phyloP scores from a whole-genome alignment of 352 stramenopile species.

The Pythium rhizo-oryzae region DNA sequence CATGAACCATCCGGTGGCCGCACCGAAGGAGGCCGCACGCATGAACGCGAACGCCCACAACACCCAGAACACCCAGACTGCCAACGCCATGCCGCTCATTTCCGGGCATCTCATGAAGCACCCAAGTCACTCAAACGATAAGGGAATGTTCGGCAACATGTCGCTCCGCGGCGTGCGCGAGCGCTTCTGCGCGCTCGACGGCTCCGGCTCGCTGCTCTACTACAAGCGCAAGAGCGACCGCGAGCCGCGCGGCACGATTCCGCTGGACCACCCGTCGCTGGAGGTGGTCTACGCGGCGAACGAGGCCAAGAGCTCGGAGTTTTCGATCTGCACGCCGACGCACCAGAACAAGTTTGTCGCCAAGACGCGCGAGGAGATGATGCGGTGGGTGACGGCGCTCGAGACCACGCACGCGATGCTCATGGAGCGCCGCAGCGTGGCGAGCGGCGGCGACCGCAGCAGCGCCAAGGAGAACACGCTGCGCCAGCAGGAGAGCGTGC shows the following conservation, averaged over 20 bases:
- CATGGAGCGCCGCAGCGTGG: slow-evolving; percentile 34
- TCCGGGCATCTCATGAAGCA: slow-evolving; percentile 74
- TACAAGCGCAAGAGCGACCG: slow-evolving; percentile 85
- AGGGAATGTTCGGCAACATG: slow-evolving; percentile 78
- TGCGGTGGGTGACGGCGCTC: slow-evolving; percentile 66
- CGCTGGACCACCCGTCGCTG: slow-evolving; percentile 61
- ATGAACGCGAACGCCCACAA: too few species aligned
- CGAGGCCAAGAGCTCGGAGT: slow-evolving; percentile 72
- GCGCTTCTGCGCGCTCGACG: slow-evolving; percentile 74
- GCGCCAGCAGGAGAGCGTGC: slow-evolving; percentile 31
- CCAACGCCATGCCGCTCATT: slow-evolving; percentile 39
- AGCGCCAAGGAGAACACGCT: slow-evolving; percentile 34
- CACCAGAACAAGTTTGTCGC: slow-evolving; percentile 76
- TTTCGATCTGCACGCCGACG: slow-evolving; percentile 75
- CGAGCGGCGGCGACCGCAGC: slow-evolving; percentile 14
- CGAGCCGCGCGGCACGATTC: slow-evolving; percentile 66
- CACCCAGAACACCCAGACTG: not conserved
- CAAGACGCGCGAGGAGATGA: slow-evolving; percentile 75
- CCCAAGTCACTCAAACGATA: slow-evolving; percentile 79
- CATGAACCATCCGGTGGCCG: slow-evolving; percentile 31
- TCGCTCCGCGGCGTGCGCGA: slow-evolving; percentile 72
- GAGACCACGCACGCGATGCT: slow-evolving; percentile 56
- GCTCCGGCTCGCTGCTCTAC: slow-evolving; percentile 64
- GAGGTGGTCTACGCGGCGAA: slow-evolving; percentile 75
- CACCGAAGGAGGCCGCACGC: slow-evolving; percentile 17